Evolutionary conservation across 345 rosid species (phyloP), one percentile per base, ranked within the genome.

Genomic region (Dipteronia sinensis): DNA sequence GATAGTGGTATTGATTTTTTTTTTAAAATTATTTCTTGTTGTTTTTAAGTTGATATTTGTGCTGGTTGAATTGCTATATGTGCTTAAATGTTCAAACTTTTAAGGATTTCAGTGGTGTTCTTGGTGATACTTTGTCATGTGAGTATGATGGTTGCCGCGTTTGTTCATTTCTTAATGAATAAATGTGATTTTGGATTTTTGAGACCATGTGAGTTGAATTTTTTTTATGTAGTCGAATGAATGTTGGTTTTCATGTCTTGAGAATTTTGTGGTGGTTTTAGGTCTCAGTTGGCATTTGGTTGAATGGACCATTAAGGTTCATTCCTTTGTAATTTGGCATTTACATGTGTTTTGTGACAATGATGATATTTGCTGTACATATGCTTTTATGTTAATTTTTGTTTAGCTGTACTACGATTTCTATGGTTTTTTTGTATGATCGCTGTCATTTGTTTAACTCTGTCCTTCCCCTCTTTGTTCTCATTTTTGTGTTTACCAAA

Each of bases 261-360:
- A 46, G 49, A 46, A 77, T 29, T 69, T 69, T 19, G 22, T 56
- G 72, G 65, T 62, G 27, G 34, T n/a, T 70, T 20, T 40, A 9
- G n/a, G 38, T 65, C 8, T 27, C 34, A 31, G 38, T 38, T 55
- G 23, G 38, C 17, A 66, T 51, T 67, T 15, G 20, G 16, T 66
- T 69, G 31, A 68, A 42, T 61, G 23, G 12, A 46, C 10, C 49
- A 46, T 46, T 10, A 46, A 46, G 12, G 10, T 10, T 46, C 10
- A 9, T 46, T 46, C 49, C 47, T 46, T 46, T 10, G 12, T 46
- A 9, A 46, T 7, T 58, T 19, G 23, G 10, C 25, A 5, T 59
- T 59, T 59, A 59, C 22, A 22, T 51, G 0, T 51, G 58, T 51
- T 49, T 51, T 51, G 58, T 7, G n/a, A 51, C 69, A 29, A 65